Conservation (phyloP, 768 basidiomycete species). For the Amanita polypyramis region DNA sequence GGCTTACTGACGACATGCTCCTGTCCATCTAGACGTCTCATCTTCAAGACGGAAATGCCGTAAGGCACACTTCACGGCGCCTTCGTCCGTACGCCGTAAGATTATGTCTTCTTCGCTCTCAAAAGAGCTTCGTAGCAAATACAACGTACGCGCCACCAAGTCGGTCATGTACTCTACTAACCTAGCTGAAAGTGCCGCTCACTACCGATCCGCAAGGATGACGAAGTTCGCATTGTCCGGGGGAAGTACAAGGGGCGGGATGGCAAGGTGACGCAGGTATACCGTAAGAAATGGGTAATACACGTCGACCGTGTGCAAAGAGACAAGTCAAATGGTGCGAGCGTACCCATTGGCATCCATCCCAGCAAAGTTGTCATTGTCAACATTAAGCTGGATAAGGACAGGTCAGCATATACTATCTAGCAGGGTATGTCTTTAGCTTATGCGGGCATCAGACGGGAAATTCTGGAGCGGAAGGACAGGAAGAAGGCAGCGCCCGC, state of each 20-base stretch:
- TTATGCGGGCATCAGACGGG: slow-evolving; percentile 38
- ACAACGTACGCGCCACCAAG: slow-evolving; percentile 55
- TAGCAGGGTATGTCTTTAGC: not conserved
- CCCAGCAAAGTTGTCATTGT: slow-evolving; percentile 95
- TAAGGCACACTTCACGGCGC: slow-evolving; percentile 95
- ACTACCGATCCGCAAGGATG: slow-evolving; percentile 93
- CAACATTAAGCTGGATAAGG: slow-evolving; percentile 88
- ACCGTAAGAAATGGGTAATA: slow-evolving; percentile 99
- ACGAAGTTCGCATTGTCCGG: slow-evolving; percentile 93
- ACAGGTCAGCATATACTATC: slow-evolving; percentile 40
- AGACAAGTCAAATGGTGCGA: slow-evolving; percentile 95
- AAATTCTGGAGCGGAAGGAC: slow-evolving; percentile 82
- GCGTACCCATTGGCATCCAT: slow-evolving; percentile 89
- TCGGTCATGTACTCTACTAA: not conserved
- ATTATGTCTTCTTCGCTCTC: slow-evolving; percentile 96
- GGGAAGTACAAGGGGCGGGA: slow-evolving; percentile 99
- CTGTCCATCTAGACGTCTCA: slow-evolving; percentile 57
- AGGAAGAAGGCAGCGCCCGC: slow-evolving; percentile 45
- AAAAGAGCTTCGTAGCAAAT: slow-evolving; percentile 88
- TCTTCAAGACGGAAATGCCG: slow-evolving; percentile 95
- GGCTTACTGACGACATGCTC: slow-evolving; percentile 19
- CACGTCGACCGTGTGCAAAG: slow-evolving; percentile 96
- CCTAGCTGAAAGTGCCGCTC: slow-evolving; percentile 61
- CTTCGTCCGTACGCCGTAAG: slow-evolving; percentile 90
- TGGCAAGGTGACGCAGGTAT: slow-evolving; percentile 96